A percentile compares a stretch with the other conserved stretches of the same genome.
These are phyloP conservation scores for Fusarium subtropicale DNA, from an alignment of 2,329 filamentous ascomycete species.

Conservation along the genomic window DNA sequence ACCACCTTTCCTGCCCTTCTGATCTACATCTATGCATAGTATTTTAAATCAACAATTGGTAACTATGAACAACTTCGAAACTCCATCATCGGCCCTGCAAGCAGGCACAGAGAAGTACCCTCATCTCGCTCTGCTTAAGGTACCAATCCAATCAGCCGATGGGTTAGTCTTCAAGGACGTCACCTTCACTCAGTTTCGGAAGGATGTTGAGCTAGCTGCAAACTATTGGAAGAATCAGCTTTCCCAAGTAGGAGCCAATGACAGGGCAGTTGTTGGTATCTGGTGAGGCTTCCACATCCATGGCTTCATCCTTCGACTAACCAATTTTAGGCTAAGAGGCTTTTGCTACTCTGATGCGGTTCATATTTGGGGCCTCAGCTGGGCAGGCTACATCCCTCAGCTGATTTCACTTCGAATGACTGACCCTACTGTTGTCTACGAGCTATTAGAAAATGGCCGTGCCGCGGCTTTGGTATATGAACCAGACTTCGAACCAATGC, in stretches of 20 bases:
- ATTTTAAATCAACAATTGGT: neutral
- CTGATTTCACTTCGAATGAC: conserved; percentile 35
- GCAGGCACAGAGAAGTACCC: neutral
- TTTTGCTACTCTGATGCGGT: conserved; percentile 27
- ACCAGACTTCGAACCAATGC: neutral
- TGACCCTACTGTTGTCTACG: conserved; percentile 28
- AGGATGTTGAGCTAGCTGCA: conserved; percentile 21
- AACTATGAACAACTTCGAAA: conserved; percentile 5
- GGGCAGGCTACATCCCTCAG: conserved; percentile 42
- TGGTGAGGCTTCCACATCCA: conserved; percentile 7
- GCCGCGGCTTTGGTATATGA: conserved; percentile 35
- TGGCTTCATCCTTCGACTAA: neutral
- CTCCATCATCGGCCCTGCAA: conserved; percentile 8
- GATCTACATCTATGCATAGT: neutral
- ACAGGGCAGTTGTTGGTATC: conserved; percentile 34
- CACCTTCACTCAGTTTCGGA: conserved; percentile 19
- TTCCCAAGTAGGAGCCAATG: neutral
- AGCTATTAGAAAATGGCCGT: conserved; percentile 17
- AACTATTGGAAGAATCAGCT: conserved; percentile 29
- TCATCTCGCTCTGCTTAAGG: conserved; percentile 26
- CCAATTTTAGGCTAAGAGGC: conserved; percentile 29
- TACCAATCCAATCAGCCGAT: neutral
- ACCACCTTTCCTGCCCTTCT: neutral
- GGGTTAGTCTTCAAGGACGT: conserved; percentile 21
- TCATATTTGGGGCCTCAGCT: conserved; percentile 32